Conservation (phyloP, 2,329 filamentous ascomycete species). For the Fusarium sp. region DNA sequence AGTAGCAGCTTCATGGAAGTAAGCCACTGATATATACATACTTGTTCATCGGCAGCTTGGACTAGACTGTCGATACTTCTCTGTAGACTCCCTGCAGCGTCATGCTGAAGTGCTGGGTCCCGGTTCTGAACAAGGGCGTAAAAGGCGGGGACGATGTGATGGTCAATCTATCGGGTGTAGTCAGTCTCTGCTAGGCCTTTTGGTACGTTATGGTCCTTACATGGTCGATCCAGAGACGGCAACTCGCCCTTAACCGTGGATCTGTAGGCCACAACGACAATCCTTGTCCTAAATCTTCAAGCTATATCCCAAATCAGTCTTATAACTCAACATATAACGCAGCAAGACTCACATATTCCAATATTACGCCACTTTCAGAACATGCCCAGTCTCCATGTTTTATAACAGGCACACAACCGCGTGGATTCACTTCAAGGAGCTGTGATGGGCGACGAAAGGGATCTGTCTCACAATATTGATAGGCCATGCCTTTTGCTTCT, state of each 20-base stretch:
- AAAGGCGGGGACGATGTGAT: conserved; percentile 82
- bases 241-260: conserved; percentile 79
- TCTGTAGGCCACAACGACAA: conserved; percentile 74
- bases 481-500: conserved; percentile 82
- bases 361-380: conserved; percentile 84
- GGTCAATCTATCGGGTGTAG: conserved; percentile 72
- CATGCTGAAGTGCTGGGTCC: conserved; percentile 70
- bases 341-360: conserved; percentile 80
- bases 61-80: conserved; percentile 70
- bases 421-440: conserved; percentile 81
- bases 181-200: not conserved
- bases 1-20: too few species aligned
- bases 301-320: conserved; percentile 53
- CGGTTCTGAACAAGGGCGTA: conserved; percentile 80
- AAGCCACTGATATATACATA: conserved; percentile 35
- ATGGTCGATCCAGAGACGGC: conserved; percentile 85
- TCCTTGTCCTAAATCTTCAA: conserved; percentile 79
- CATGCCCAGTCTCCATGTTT: conserved; percentile 86
- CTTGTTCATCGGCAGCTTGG: conserved; percentile 64
- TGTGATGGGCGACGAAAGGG: conserved; percentile 76
- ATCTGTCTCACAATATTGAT: conserved; percentile 90
- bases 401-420: conserved; percentile 82
- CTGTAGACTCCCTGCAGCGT: conserved; percentile 74
- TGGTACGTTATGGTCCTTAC: conserved; percentile 57
- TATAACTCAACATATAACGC: not conserved